phyloP scores from a whole-genome alignment of 495 filamentous ascomycete genomes.

The Hyaloscypha variabilis region DNA sequence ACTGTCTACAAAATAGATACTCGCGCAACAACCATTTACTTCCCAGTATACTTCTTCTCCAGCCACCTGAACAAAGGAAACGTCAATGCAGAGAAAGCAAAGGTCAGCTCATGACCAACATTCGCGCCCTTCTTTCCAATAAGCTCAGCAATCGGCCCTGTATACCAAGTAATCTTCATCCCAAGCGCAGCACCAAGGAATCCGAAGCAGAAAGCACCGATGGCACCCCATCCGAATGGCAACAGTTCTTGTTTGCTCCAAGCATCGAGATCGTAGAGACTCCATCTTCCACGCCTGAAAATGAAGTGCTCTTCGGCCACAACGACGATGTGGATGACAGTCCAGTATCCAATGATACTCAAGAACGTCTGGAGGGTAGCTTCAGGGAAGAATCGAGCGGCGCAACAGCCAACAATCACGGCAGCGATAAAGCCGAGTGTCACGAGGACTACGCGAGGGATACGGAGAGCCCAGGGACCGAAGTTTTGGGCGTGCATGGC shows the following conservation, averaged over 20 bases:
- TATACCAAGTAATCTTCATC: constrained; percentile 15
- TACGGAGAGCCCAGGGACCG: constrained; percentile 15
- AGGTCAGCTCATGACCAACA: constrained; percentile 10
- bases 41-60: constrained; percentile 9
- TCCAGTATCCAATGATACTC: constrained; percentile 21
- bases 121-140: constrained; percentile 13
- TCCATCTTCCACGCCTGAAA: constrained; percentile 19
- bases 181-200: constrained; percentile 7
- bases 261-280: constrained; percentile 17
- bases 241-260: constrained; percentile 13
- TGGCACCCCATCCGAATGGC: constrained; percentile 14
- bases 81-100: constrained; percentile 7
- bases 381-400: constrained; percentile 7
- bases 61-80: constrained; percentile 10
- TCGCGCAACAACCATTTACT: background rate
- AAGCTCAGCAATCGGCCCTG: background rate
- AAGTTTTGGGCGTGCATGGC: constrained; percentile 18
- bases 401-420: constrained; percentile 15
- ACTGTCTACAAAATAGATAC: background rate
- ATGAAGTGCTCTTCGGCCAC: constrained; percentile 18
- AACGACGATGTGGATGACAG: constrained; percentile 10
- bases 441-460: constrained; percentile 11
- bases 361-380: constrained; percentile 17
- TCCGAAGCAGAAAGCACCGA: constrained; percentile 14
- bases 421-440: constrained; percentile 9